Conservation (phyloP, 1,139 yeast species). For the Nakaseomyces bracarensis region DNA sequence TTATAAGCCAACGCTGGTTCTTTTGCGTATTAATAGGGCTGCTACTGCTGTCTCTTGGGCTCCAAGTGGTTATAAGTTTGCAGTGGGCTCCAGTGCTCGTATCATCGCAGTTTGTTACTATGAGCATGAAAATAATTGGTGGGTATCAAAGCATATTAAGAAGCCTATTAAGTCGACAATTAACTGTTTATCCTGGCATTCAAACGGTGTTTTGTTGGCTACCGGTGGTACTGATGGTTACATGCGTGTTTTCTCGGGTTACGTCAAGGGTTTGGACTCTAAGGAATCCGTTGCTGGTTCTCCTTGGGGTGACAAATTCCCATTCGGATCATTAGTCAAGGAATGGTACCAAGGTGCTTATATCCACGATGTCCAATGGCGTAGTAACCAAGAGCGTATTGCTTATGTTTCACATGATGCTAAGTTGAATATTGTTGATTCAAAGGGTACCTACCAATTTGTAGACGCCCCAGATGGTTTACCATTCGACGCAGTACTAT, state of each 20-base stretch:
- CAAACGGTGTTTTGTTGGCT: constrained; percentile 80
- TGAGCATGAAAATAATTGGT: constrained; percentile 96
- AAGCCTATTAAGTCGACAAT: constrained; percentile 87
- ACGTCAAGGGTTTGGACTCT: constrained; percentile 77
- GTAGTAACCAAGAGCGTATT: constrained; percentile 62
- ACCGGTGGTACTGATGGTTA: constrained; percentile 95
- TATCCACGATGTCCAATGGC: constrained; percentile 87
- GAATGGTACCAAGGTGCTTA: constrained; percentile 84
- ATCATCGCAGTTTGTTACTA: constrained; percentile 93
- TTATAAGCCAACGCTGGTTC: constrained; percentile 83
- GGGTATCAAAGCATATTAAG: constrained; percentile 96
- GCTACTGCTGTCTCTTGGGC: constrained; percentile 94
- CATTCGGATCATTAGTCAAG: constrained; percentile 88
- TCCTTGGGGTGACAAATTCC: constrained; percentile 91
- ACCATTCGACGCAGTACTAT: constrained; percentile 73
- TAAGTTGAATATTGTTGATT: constrained; percentile 53
- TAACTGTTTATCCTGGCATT: constrained; percentile 87
- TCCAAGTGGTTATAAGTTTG: constrained; percentile 86
- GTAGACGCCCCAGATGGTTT: constrained; percentile 69
- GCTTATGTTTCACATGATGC: constrained; percentile 80
- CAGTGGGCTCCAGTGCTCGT: constrained; percentile 94
- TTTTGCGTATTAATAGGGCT: constrained; percentile 86
- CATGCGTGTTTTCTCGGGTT: constrained; percentile 89
- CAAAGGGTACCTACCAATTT: constrained; percentile 43
- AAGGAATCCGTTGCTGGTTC: constrained; percentile 63